Percentiles rank a stretch among this genome's conserved stretches.
Evolutionary conservation across 371 early-diverging fungal genomes (phyloP).

Genomic region (Mucor saturninus): DNA sequence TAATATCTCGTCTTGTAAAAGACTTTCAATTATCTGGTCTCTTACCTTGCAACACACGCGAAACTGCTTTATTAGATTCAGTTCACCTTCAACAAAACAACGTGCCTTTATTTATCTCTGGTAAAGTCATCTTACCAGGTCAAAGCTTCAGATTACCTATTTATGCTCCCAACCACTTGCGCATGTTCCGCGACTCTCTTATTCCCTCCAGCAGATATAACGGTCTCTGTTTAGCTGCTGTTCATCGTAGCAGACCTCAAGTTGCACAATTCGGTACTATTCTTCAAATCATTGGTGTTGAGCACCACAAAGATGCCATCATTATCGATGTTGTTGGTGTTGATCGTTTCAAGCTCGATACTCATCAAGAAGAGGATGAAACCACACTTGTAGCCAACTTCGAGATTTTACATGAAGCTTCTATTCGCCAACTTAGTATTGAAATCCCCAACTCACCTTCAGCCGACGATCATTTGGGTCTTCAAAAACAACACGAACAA

Average conservation of each 20-base stretch:
- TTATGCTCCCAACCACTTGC: constrained; percentile 17
- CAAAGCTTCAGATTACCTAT: constrained; percentile 24
- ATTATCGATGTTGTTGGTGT: constrained; percentile 26
- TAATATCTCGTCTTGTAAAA: constrained; percentile 20
- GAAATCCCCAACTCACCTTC: constrained; percentile 14
- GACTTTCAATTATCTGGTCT: constrained; percentile 20
- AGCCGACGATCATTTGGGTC: constrained; percentile 7
- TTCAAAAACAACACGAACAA: constrained; percentile 8
- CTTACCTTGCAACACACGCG: constrained; percentile 7
- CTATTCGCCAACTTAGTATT: constrained; percentile 12
- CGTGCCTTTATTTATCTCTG: constrained; percentile 27
- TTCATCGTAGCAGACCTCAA: constrained; percentile 27
- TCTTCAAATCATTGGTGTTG: constrained; percentile 23
- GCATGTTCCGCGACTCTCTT: constrained; percentile 15
- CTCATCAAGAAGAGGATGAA: constrained; percentile 16
- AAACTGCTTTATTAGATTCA: constrained; percentile 11
- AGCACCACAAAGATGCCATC: constrained; percentile 21
- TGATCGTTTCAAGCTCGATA: constrained; percentile 27
- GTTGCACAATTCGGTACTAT: constrained; percentile 36
- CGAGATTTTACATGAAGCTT: constrained; percentile 20
- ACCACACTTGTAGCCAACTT: constrained; percentile 13
- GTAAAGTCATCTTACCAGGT: constrained; percentile 26
- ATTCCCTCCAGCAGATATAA: constrained; percentile 27
- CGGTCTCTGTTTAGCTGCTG: constrained; percentile 25
- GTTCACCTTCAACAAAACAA: constrained; percentile 14